A percentile compares a stretch with the other conserved stretches of the same genome.
These are phyloP conservation scores for Begonia masoniana DNA, from an alignment of 306 rosid species.

Conservation along the genomic window DNA sequence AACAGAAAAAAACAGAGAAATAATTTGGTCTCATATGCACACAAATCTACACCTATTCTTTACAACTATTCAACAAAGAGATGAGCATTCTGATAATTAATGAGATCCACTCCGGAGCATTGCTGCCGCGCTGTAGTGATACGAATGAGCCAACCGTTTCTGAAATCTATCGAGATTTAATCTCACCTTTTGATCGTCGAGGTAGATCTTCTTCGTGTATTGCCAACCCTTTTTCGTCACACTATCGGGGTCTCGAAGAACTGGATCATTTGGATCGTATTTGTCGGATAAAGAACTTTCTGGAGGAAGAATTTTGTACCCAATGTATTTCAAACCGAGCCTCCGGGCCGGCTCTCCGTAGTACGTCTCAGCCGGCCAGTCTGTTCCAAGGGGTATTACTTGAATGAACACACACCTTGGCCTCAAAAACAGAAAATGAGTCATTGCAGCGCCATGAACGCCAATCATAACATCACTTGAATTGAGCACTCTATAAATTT, in stretches of 20 bases:
- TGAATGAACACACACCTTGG: conserved; percentile 69
- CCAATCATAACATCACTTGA: conserved; percentile 82
- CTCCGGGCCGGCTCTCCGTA: conserved; percentile 79
- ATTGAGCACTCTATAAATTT: conserved; percentile 53
- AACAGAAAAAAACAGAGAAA: too few species aligned
- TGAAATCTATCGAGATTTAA: conserved; percentile 51
- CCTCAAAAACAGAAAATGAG: conserved; percentile 71
- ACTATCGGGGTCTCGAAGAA: conserved; percentile 55
- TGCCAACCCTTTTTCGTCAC: conserved; percentile 68
- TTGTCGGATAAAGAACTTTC: conserved; percentile 60
- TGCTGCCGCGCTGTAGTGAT: conserved; percentile 15
- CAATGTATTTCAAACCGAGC: conserved; percentile 75
- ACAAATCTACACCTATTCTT: too few species aligned
- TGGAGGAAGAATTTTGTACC: conserved; percentile 47
- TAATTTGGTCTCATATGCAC: too few species aligned
- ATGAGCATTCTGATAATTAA: too few species aligned
- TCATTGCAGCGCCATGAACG: conserved; percentile 98
- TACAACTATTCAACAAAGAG: too few species aligned
- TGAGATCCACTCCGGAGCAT: too few species aligned
- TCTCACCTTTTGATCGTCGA: conserved; percentile 68
- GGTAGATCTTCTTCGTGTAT: conserved; percentile 81
- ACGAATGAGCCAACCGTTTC: conserved; percentile 53
- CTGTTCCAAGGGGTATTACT: conserved; percentile 73
- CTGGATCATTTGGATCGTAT: conserved; percentile 41
- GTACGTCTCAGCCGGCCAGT: conserved; percentile 82